A percentile compares a stretch with the other conserved stretches of the same genome.
phyloP scores from a whole-genome alignment of 306 rosid species.

The Rosa chinensis region DNA sequence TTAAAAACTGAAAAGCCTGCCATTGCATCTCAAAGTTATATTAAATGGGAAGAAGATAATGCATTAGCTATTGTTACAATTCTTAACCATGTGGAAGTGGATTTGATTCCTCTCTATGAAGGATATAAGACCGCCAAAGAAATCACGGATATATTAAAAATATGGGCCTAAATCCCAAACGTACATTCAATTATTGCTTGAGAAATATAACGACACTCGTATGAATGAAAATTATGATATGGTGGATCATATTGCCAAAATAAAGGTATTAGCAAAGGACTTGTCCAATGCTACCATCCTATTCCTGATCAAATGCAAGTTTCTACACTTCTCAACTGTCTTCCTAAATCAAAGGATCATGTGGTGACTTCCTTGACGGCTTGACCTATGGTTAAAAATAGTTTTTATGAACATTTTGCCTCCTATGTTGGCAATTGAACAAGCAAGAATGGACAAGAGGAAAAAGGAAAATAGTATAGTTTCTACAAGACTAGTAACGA shows the following conservation, averaged over 20 bases:
- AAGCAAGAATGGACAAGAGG: neutral
- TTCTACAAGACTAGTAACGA: too few relatives aligned
- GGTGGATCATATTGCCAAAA: neutral
- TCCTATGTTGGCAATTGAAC: neutral
- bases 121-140: neutral
- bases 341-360: neutral
- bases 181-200: neutral
- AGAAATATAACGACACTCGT: neutral
- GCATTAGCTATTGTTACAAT: neutral
- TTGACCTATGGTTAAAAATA: neutral
- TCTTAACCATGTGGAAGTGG: neutral
- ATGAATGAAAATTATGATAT: neutral
- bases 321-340: neutral
- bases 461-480: neutral
- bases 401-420: neutral
- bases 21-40: neutral
- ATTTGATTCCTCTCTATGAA: neutral
- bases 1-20: neutral
- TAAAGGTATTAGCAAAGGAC: neutral
- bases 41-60: conserved; percentile 7
- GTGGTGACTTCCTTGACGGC: neutral
- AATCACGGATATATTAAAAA: neutral
- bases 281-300: neutral
- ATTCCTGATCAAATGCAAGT: neutral
- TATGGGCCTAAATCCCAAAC: neutral